These are phyloP conservation scores for Lotmaria passim DNA, from an alignment of 208 protist genomes.

Conservation along the genomic window DNA sequence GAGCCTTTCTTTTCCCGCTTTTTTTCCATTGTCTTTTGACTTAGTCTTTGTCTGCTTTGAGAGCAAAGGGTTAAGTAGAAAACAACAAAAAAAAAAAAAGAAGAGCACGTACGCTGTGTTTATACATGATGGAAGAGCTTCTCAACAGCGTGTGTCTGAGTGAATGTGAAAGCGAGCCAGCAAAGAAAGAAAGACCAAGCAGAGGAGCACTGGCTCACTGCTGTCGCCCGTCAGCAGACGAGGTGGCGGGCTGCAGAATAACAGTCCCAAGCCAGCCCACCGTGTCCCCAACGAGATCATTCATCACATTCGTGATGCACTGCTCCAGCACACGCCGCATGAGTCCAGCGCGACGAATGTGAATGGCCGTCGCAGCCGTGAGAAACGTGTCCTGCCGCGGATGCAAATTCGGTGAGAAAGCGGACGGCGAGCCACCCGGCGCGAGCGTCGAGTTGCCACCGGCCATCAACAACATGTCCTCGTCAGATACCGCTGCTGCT, in stretches of 20 bases:
- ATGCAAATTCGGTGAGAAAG: conserved; percentile 10
- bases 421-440: not conserved
- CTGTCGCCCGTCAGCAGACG: not conserved
- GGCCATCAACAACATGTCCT: not conserved
- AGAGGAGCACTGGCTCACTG: not conserved
- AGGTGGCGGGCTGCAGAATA: not conserved
- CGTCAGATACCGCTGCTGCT: no score
- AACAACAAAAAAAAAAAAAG: not conserved
- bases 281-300: conserved; percentile 65
- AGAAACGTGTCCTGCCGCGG: conserved; percentile 8
- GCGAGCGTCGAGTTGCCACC: not conserved
- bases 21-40: no score
- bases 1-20: no score
- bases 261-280: conserved; percentile 48
- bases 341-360: conserved; percentile 52
- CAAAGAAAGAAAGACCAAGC: not conserved
- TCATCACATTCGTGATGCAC: conserved; percentile 63
- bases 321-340: conserved; percentile 62
- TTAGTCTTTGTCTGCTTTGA: no score
- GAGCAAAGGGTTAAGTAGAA: not conserved
- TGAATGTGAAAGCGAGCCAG: not conserved
- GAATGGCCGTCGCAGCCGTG: conserved; percentile 26
- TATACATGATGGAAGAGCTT: no score
- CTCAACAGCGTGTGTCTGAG: not conserved
- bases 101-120: no score